phyloP scores from a whole-genome alignment of 2,329 filamentous ascomycete genomes.

The Penicillium olsonii region DNA sequence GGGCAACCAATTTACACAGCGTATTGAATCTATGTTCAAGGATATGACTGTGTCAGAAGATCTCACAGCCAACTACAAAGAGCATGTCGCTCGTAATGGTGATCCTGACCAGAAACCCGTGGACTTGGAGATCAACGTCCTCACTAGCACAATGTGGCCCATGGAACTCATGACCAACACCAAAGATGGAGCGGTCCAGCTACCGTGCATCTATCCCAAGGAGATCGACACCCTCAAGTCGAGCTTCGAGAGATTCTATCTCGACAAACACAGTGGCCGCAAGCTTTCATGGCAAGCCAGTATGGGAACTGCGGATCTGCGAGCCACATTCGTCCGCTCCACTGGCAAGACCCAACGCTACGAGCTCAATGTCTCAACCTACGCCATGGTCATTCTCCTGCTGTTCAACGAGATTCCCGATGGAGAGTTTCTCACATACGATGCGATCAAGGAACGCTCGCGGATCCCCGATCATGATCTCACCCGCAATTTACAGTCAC shows the following conservation, averaged over 20 bases:
- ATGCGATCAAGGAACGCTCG: constrained; percentile 81
- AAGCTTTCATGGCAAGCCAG: constrained; percentile 79
- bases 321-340: constrained; percentile 72
- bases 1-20: constrained; percentile 88
- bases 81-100: constrained; percentile 63
- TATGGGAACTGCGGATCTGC: constrained; percentile 83
- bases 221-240: constrained; percentile 74
- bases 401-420: constrained; percentile 78
- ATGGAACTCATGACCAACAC: constrained; percentile 75
- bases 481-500: constrained; percentile 73
- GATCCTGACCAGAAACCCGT: constrained; percentile 63
- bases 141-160: constrained; percentile 95
- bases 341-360: constrained; percentile 75
- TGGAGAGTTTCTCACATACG: constrained; percentile 57
- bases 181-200: constrained; percentile 51
- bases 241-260: constrained; percentile 87
- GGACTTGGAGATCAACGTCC: constrained; percentile 79
- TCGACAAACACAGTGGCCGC: constrained; percentile 81
- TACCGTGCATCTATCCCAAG: constrained; percentile 68
- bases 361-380: constrained; percentile 89
- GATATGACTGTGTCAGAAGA: constrained; percentile 89
- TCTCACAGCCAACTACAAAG: constrained; percentile 74
- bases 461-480: constrained; percentile 76
- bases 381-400: constrained; percentile 84
- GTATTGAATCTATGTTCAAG: constrained; percentile 97